A percentile compares a stretch with the other conserved stretches of the same genome.
Conservation (phyloP, 2,329 filamentous ascomycete genomes). For the Phaeophleospora eucalypticola region DNA sequence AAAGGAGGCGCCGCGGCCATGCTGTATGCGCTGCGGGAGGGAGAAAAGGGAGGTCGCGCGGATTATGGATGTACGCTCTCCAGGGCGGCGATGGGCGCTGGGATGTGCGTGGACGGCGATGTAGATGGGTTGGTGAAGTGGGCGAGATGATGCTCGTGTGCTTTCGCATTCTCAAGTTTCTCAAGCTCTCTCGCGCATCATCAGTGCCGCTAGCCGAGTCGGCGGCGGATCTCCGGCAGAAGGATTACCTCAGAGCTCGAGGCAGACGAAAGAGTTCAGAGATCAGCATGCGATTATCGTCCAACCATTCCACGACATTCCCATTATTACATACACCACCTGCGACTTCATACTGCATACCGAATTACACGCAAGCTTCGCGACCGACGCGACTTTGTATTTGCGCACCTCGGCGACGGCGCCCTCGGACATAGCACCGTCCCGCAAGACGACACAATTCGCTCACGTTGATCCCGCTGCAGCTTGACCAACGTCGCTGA, state of each 20-base stretch:
- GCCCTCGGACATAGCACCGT: not conserved
- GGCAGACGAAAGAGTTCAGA: too few relatives aligned
- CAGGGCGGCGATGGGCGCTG: not conserved
- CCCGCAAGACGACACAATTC: not conserved
- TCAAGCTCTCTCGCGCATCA: too few relatives aligned
- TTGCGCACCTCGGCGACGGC: not conserved
- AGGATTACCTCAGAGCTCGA: too few relatives aligned
- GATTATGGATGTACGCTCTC: not conserved
- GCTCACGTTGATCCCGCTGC: not conserved
- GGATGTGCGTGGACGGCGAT: not conserved
- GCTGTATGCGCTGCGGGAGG: slow-evolving; percentile 1
- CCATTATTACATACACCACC: too few relatives aligned
- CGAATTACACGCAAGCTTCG: not conserved
- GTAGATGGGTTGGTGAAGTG: not conserved
- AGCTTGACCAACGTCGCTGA: not conserved
- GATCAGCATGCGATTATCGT: not conserved
- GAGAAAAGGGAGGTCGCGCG: not conserved
- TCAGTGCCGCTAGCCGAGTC: too few relatives aligned
- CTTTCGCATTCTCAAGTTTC: not conserved
- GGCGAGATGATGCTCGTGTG: slow-evolving; percentile 1
- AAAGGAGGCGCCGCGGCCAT: slow-evolving; percentile 19
- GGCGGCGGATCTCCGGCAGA: too few relatives aligned
- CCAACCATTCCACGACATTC: not conserved
- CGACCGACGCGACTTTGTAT: not conserved
- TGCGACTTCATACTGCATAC: too few relatives aligned